Base-by-base conservation (phyloP, 768 basidiomycete genomes). In the Calocybe cyanea region DNA sequence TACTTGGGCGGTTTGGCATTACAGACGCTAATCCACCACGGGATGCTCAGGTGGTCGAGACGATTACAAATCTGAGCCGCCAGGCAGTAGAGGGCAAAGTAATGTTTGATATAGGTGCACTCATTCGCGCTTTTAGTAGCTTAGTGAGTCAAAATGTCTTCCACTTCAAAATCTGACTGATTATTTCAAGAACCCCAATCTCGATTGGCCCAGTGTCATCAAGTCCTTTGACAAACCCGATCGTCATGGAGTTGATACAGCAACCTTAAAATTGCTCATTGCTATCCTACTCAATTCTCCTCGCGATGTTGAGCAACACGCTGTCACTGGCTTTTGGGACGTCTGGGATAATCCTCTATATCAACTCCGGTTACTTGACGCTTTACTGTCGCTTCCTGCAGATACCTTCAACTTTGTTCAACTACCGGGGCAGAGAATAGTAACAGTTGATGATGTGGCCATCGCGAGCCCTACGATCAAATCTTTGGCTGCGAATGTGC, bases 341-440 rank as follows among this genome's bases (percentile, higher is more conserved):
- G 68, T 71, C 2, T 98, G 95, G 95, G 74, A 73, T 9, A 94
- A 96, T 61, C 77, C 88, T 1, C 63, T 87, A 19, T 88, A 88
- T 55, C 92, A 95, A 61, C 76, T 97, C 21, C 83, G 85, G 33
- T 75, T 99, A 15, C 75, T 97, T 24, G 91, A 93, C 55, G 89
- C 89, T 2, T 76, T 99, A 30, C 81, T 95, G 8, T 91, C 87
- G 19, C 72, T 97, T 19, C 86, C 93, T 2, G 82, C 81, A 1
- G 95, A 96, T 62, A 90, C 89, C 0, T 92, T 96, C 72, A 92
- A 88, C 60, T 90, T 98, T 60, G 87, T 95, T 42, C 81, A 85
- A 24, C 74, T 98, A 20, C 89, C 92, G 30, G 87, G 88, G 2
- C 80, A 77, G 28, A 72, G 86, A 52, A 85, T 93, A 50, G 89